These are phyloP conservation scores for Heliocybe sulcata DNA, from an alignment of 1,284 basidiomycete genomes.

Conservation along the genomic window DNA sequence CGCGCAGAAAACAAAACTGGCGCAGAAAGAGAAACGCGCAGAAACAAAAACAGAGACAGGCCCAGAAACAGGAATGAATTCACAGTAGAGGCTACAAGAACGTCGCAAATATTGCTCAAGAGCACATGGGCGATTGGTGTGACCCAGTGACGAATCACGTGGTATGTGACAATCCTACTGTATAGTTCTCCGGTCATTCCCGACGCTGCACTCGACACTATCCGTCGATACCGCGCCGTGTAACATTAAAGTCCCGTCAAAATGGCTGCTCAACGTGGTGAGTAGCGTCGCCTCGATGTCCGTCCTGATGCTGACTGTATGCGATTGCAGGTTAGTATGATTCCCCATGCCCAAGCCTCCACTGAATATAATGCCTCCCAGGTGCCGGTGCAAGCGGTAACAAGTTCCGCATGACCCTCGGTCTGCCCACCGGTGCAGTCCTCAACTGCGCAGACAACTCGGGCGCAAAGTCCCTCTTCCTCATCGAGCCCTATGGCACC, in stretches of 20 bases:
- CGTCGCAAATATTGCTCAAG: too few relatives aligned
- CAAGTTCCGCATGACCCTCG: constrained; percentile 96
- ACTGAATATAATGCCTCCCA: constrained; percentile 9
- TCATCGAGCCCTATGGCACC: constrained; percentile 90
- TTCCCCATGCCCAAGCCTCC: background rate
- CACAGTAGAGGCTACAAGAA: too few relatives aligned
- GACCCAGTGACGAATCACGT: too few relatives aligned
- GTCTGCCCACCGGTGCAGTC: constrained; percentile 97
- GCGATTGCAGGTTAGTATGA: background rate
- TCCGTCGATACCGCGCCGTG: background rate
- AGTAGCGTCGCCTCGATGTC: background rate
- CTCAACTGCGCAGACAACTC: constrained; percentile 99
- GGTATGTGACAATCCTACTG: too few relatives aligned
- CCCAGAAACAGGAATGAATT: too few relatives aligned
- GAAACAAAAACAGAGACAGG: too few relatives aligned
- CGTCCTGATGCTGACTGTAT: background rate
- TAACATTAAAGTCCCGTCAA: background rate
- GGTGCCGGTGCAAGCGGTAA: constrained; percentile 63
- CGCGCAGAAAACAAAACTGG: too few relatives aligned
- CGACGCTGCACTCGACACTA: background rate
- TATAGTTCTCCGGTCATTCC: background rate
- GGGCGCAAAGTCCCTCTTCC: constrained; percentile 92
- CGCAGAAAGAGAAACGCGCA: too few relatives aligned
- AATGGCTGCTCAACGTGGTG: constrained; percentile 1
- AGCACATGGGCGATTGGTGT: background rate